These are phyloP conservation scores for Metschnikowia vanudenii DNA, from an alignment of 805 yeast species.

Conservation along the genomic window DNA sequence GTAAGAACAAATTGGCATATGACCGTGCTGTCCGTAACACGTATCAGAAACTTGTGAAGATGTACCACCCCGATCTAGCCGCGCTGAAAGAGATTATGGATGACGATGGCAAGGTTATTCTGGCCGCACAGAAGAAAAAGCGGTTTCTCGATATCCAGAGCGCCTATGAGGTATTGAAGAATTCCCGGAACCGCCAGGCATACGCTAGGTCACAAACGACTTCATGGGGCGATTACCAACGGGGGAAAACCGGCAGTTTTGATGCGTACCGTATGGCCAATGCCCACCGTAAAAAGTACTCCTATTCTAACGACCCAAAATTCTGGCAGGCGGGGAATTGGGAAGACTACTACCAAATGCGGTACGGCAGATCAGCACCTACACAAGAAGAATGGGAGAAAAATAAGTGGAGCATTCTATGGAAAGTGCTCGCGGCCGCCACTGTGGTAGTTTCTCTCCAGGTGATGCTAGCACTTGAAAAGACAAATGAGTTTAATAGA, in stretches of 20 bases:
- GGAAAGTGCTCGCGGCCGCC: constrained; percentile 38
- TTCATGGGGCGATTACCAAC: constrained; percentile 27
- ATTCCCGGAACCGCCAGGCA: constrained; percentile 49
- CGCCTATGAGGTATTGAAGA: constrained; percentile 46
- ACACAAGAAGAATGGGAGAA: constrained; percentile 41
- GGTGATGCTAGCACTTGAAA: constrained; percentile 38
- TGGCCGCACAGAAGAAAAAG: constrained; percentile 30
- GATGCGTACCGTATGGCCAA: constrained; percentile 39
- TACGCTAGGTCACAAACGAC: constrained; percentile 28
- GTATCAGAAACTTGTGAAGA: constrained; percentile 51
- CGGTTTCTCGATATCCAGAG: constrained; percentile 33
- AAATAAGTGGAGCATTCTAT: constrained; percentile 43
- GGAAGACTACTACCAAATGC: constrained; percentile 57
- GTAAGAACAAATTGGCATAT: constrained; percentile 48
- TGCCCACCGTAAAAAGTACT: constrained; percentile 34
- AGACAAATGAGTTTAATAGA: constrained; percentile 32
- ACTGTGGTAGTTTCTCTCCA: constrained; percentile 41
- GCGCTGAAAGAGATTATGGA: constrained; percentile 25
- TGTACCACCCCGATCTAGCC: constrained; percentile 78
- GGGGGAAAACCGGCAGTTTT: constrained; percentile 25
- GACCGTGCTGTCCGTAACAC: constrained; percentile 42
- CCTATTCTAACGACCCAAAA: constrained; percentile 35
- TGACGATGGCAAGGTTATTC: constrained; percentile 30
- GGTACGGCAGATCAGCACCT: constrained; percentile 36
- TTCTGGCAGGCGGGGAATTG: constrained; percentile 65